A percentile compares a stretch with the other conserved stretches of the same genome.
phyloP scores from a whole-genome alignment of 371 early-diverging fungal genomes.

The Capillidium heterosporum region DNA sequence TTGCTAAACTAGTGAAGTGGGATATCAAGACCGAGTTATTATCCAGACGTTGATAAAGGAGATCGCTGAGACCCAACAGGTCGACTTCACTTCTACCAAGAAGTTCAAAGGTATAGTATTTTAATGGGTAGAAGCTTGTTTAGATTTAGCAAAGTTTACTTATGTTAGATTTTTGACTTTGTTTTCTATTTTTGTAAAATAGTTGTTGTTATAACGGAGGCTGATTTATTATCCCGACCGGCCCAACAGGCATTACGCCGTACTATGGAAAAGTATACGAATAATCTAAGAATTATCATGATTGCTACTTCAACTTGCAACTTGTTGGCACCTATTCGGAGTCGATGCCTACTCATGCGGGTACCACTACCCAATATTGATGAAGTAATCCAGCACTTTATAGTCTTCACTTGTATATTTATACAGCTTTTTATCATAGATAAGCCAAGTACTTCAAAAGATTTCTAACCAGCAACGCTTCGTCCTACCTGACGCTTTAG shows the following conservation, averaged over 20 bases:
- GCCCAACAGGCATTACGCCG: constrained; percentile 97
- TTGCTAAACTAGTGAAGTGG: constrained; percentile 54
- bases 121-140: not conserved
- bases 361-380: constrained; percentile 60
- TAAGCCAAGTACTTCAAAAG: constrained; percentile 34
- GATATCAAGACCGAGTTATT: constrained; percentile 86
- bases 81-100: constrained; percentile 59
- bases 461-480: constrained; percentile 69
- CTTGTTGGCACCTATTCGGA: constrained; percentile 91
- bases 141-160: too few relatives aligned
- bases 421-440: constrained; percentile 14
- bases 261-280: constrained; percentile 98
- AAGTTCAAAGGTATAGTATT: constrained; percentile 57
- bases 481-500: constrained; percentile 37
- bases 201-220: constrained; percentile 94
- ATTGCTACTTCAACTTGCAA: constrained; percentile 79
- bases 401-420: not conserved
- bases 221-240: constrained; percentile 79
- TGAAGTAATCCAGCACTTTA: constrained; percentile 25
- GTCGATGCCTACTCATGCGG: constrained; percentile 85
- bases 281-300: constrained; percentile 83
- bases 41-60: constrained; percentile 96
- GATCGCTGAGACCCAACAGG: constrained; percentile 94
- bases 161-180: too few relatives aligned
- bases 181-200: too few relatives aligned